A percentile compares a stretch with the other conserved stretches of the same genome.
Conservation (phyloP, 306 rosid genomes). For the Lathyrus oleraceus region DNA sequence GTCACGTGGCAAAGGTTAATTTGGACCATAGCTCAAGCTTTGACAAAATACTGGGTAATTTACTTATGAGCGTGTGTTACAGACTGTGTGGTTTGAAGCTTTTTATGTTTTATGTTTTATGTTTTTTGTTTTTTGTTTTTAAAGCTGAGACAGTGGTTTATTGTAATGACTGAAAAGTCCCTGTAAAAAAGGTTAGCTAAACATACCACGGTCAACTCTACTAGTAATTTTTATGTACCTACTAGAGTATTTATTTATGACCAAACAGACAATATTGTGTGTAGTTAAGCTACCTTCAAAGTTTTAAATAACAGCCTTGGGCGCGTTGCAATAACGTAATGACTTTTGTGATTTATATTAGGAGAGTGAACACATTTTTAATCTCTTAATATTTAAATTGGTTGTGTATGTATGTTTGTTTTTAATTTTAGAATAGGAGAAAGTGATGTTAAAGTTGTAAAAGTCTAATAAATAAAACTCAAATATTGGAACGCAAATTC, state of each 20-base stretch:
- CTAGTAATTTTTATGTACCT: not conserved
- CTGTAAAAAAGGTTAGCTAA: not conserved
- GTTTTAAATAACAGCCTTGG: no score
- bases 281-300: not conserved
- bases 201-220: constrained; percentile 41
- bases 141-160: constrained; percentile 1
- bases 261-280: constrained; percentile 23
- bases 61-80: constrained; percentile 30
- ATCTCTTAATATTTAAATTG: no score
- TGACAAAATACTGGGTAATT: constrained; percentile 30
- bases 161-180: constrained; percentile 40
- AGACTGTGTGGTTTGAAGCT: not conserved
- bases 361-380: no score
- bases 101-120: not conserved
- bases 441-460: no score
- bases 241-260: constrained; percentile 2
- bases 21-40: constrained; percentile 21
- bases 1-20: constrained; percentile 45
- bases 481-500: no score
- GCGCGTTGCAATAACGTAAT: no score
- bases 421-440: no score
- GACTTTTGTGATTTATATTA: no score
- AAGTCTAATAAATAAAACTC: no score
- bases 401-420: no score
- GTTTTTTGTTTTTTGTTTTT: not conserved